Evolutionary conservation across 1,284 basidiomycete species (phyloP), one percentile per base, ranked within the genome.

Genomic region (Peniophora sp.): DNA sequence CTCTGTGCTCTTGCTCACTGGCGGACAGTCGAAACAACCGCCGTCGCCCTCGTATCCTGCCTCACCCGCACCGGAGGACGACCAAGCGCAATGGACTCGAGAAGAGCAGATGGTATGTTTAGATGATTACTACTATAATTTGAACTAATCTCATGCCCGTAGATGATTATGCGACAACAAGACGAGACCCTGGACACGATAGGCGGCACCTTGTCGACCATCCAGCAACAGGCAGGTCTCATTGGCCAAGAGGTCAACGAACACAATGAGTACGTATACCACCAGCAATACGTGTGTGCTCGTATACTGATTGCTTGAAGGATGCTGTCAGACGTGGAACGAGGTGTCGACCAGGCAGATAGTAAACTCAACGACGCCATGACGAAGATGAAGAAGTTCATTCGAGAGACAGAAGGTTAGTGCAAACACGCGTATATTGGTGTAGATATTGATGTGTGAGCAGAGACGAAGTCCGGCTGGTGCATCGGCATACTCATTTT

Each of bases 231-330:
- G 68, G 93, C 93, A 1, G 89, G 87, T 3, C 69, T 96, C 41
- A 96, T 97, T 79, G 93, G 93, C 0, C 81, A 80, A 49, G 93
- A 97, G 64, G 89, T 96, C 45, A 71, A 65, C 3, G 91, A 94
- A 64, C 93, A 96, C 58, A 89, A 85, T 58, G 89, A 91, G 93
- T 94, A 57, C 53, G 83, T 67, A 50, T 53, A 20, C 27, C 5
- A 12, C 27, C 27, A n/a, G n/a, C n/a, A n/a, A n/a, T n/a, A n/a
- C 22, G 14, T 34, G 35, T 9, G 50, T 14, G 56, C 50, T 50
- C 22, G 12, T 20, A 3, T 11, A 44, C 47, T 48, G 17, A 45
- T 27, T 47, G 24, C 32, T 47, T 22, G 12, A 58, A 94, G 92
- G 59, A 81, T 97, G 79, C 73, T 97, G 0, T 85, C 81, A 34